Base-by-base conservation (phyloP, 208 protist genomes). In the Acanthamoeba healyi region DNA sequence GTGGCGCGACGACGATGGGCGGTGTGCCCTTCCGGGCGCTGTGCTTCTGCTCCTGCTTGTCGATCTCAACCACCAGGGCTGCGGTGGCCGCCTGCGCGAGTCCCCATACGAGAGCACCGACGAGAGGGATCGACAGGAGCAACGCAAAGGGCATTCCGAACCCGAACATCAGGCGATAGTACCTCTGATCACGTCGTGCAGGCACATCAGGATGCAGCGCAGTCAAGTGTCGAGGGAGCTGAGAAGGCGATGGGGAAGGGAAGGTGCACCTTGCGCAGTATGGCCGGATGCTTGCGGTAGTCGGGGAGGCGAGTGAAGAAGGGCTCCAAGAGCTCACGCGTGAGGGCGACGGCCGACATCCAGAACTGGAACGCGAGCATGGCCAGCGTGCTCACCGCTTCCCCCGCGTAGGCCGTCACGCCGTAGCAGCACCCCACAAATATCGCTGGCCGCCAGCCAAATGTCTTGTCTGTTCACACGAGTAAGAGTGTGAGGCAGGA, bases 131-230 rank as follows among this genome's bases (percentile, higher is more conserved):
- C 14, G 54, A 70, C 14, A 90, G 56, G 42, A 90, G 7, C 82
- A 90, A 22, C 14, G 82, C 82, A 49, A 90, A 90, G 14, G 82
- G 82, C 44, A 90, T 36, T 3, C 82, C 82, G 26, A 90, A 90
- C 4, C 82, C 82, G 58, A 90, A 90, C 82, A 90, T 90, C 54
- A 90, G 26, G 3, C 74, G 74, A 24, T 84, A 84, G 74, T 84
- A 84, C 17, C 74, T 49, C 74, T 84, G 42, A 1, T 36, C n/a
- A n/a, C n/a, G n/a, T n/a, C n/a, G n/a, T n/a, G n/a, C n/a, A n/a
- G n/a, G n/a, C 1, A 17, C 2, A 17, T 34, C 26, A 46, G 2
- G 19, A n/a, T 49, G 26, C 38, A 46, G 29, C 14, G 70, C 36
- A 46, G 74, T 0, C 1, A 44, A 46, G 14, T 7, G 22, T 34